Base-by-base conservation (phyloP, 176 grass and related monocot species). In the Carex cristatella region DNA sequence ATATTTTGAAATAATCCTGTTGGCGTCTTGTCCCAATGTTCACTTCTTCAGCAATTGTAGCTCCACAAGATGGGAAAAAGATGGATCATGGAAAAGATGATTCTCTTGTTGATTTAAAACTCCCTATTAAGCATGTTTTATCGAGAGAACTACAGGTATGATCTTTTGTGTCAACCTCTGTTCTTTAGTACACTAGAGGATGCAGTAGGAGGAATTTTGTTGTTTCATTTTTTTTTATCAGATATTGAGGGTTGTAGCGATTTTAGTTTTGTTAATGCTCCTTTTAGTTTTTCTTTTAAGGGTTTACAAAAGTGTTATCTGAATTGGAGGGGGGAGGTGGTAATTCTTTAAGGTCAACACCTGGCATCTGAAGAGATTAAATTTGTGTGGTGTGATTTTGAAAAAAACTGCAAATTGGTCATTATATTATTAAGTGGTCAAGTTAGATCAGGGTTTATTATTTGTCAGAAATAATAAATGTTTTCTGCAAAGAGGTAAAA, bases 51-150 rank as follows among this genome's bases (percentile, higher is more conserved):
- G 93, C 88, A 90, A 88, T 95, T 84, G 61, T 88, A 81, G 79
- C 91, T 81, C 95, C 88, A 42, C 79, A 61, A 18, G 91, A 94
- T 87, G 91, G 80, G 72, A 98, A 92, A 86, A 95, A 86, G 73
- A 30, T 81, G 38, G 93, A 95, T 40, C 90, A 91, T 89, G 84
- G 72, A 28, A 95, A 98, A 67, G 91, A 95, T 84, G 95, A 92
- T 69, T 89, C 87, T 53, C 93, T 92, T 18, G 86, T 94, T 73
- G 93, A 94, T 57, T 64, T 98, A 79, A 98, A 98, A 81, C 91
- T 98, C 87, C 95, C 95, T 87, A 89, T 98, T 86, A 98, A 98
- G 81, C 95, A 98, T 85, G 87, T 98, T 66, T 92, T 95, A 88
- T 95, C 93, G 76, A 93, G 88, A 90, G 95, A 95, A 84, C 80